A percentile compares a stretch with the other conserved stretches of the same genome.
phyloP scores from a whole-genome alignment of 345 rosid species.

The Fremontodendron californicum region DNA sequence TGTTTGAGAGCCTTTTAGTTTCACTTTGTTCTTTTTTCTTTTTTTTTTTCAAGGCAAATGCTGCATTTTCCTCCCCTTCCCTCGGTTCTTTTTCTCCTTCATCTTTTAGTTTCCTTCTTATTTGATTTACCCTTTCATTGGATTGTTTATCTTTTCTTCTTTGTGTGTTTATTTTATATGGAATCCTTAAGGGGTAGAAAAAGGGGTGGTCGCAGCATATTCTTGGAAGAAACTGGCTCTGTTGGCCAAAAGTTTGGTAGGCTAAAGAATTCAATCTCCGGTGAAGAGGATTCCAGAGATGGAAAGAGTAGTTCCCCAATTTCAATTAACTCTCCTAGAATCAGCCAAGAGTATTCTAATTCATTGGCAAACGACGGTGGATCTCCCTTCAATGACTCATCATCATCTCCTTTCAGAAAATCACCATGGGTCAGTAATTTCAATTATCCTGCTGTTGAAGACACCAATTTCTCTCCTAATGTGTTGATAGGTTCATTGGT shows the following conservation, averaged over 20 bases:
- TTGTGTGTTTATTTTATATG: background rate
- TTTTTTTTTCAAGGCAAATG: background rate
- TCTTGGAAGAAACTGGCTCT: constrained; percentile 23
- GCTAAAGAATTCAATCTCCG: constrained; percentile 23
- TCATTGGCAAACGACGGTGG: constrained; percentile 20
- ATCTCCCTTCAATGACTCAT: constrained; percentile 14
- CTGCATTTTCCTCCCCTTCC: background rate
- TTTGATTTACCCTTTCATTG: background rate
- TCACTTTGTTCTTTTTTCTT: background rate
- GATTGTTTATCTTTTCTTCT: background rate
- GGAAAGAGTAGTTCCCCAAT: background rate
- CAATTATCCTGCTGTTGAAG: background rate
- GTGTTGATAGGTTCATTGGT: constrained; percentile 73
- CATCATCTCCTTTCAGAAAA: constrained; percentile 39
- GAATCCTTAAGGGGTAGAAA: constrained; percentile 20
- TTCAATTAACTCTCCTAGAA: background rate
- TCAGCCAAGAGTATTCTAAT: background rate
- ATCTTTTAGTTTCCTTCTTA: background rate
- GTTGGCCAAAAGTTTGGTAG: constrained; percentile 35
- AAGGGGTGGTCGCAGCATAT: background rate
- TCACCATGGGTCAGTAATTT: constrained; percentile 44
- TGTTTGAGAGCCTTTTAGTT: background rate
- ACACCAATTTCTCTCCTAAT: constrained; percentile 28
- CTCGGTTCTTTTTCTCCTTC: background rate
- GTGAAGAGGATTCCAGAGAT: constrained; percentile 5